Base-by-base conservation (phyloP, 2,329 filamentous ascomycete species). In the Cladophialophora immunda region DNA sequence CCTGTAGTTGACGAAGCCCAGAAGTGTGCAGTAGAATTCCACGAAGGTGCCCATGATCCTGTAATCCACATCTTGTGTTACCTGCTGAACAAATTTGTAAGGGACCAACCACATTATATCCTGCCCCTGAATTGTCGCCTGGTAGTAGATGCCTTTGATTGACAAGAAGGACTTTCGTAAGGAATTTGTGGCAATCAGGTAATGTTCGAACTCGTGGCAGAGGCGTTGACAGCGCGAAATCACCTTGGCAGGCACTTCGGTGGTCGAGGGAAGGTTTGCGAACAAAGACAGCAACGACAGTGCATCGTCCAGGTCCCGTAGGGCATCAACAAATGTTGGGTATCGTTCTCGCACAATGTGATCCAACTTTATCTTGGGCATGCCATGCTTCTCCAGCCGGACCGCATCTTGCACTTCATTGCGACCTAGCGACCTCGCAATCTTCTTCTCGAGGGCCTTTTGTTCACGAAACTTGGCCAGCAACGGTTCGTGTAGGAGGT, bases 111-210 rank as follows among this genome's bases (percentile, higher is more conserved):
- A 99, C 72, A 98, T 85, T 58, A 99, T 91, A 76, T 98, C 94
- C 82, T 99, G 94, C 57, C 95, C 95, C 79, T 97, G 93, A 69
- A 99, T 96, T 59, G 90, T 97, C 27, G 94, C 95, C 82, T 98
- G 94, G 81, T 98, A 99, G 84, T 99, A 99, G 76, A 99, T 98
- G 69, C 95, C 95, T 85, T 99, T 99, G 82, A 99, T 98, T 1
- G 93, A 97, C 71, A 99, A 83, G 83, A 99, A 99, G 0, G 94
- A 97, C 83, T 97, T 98, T 76, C 92, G 91, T 73, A 99, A 83
- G 74, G 92, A 93, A 81, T 97, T 89, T 50, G 94, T 96, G 55
- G 90, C 87, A 77, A 99, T 99, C 70, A 99, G 86, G 81, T 97
- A 99, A 84, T 98, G 95, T 82, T 98, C 92, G 80, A 99, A 99